Conservation (phyloP, 768 basidiomycete genomes). For the Mycena alexandri region DNA sequence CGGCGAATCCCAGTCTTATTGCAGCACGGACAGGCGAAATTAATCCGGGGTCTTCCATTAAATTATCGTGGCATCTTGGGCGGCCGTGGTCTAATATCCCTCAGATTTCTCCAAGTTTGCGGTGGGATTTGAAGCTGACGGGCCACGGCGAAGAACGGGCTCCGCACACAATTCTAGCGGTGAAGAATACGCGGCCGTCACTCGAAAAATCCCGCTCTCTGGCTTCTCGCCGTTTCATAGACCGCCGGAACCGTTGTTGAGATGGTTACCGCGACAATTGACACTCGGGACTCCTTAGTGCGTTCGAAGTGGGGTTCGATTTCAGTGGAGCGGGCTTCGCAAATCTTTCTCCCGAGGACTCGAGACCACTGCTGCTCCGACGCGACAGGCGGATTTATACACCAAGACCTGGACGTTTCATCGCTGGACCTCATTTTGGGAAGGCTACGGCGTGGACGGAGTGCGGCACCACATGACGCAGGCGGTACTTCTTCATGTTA, state of each 20-base stretch:
- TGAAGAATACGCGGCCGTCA: slow-evolving; percentile 1
- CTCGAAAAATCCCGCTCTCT: slow-evolving; percentile 6
- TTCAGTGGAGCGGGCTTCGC: background rate
- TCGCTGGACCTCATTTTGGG: slow-evolving; percentile 6
- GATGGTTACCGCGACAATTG: slow-evolving; percentile 17
- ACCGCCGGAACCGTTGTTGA: background rate
- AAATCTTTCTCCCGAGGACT: background rate
- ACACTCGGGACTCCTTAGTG: background rate
- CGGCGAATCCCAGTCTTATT: background rate
- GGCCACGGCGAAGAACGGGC: background rate
- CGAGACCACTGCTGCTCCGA: slow-evolving; percentile 14
- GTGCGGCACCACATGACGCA: slow-evolving; percentile 14
- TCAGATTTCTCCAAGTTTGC: background rate
- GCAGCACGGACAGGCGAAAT: slow-evolving; percentile 9
- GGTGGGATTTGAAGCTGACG: slow-evolving; percentile 20
- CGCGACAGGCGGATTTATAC: slow-evolving; percentile 15
- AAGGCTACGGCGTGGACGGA: slow-evolving; percentile 10
- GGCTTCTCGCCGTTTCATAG: background rate
- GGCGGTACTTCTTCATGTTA: slow-evolving; percentile 10
- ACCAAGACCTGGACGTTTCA: background rate
- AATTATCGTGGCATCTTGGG: background rate
- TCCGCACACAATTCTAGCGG: slow-evolving; percentile 10
- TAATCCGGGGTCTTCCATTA: slow-evolving; percentile 9
- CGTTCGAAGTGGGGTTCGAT: too few species aligned
- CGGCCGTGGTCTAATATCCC: background rate